Conservation (phyloP, 164 flowering plant species). For the Pachysandra terminalis region DNA sequence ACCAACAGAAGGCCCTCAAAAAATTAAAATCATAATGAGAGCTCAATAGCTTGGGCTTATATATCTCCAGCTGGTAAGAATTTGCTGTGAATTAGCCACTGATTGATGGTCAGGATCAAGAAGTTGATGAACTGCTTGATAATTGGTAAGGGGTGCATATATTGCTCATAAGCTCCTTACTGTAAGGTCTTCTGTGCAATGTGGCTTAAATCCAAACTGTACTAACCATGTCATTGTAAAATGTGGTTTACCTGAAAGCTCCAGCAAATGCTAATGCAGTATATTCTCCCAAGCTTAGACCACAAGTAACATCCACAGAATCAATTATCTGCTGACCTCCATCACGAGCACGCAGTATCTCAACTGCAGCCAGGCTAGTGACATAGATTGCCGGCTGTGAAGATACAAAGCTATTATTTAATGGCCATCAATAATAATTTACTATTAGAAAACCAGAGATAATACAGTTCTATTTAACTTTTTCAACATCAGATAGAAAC, state of each 20-base stretch:
- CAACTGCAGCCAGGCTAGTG: constrained; percentile 96
- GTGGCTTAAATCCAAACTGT: background rate
- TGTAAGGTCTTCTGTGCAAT: background rate
- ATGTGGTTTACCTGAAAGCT: constrained; percentile 95
- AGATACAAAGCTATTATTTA: background rate
- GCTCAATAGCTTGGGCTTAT: background rate
- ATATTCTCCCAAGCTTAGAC: constrained; percentile 97
- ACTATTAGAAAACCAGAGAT: too few species aligned
- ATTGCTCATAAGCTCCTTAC: background rate
- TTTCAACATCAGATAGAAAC: too few species aligned
- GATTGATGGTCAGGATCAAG: too few species aligned
- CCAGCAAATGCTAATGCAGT: constrained; percentile 99
- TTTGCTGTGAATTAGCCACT: too few species aligned
- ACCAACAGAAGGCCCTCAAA: too few species aligned
- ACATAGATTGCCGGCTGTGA: constrained; percentile 98
- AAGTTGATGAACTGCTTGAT: background rate
- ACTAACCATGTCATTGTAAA: background rate
- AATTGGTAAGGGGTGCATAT: background rate
- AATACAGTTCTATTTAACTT: too few species aligned
- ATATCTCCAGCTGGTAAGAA: too few species aligned
- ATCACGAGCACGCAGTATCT: constrained; percentile 81
- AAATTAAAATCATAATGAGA: background rate
- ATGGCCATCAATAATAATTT: too few species aligned
- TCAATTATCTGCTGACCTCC: constrained; percentile 95
- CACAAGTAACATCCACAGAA: constrained; percentile 97